Conservation (phyloP, 2,329 filamentous ascomycete genomes). For the Exophiala sideris region DNA sequence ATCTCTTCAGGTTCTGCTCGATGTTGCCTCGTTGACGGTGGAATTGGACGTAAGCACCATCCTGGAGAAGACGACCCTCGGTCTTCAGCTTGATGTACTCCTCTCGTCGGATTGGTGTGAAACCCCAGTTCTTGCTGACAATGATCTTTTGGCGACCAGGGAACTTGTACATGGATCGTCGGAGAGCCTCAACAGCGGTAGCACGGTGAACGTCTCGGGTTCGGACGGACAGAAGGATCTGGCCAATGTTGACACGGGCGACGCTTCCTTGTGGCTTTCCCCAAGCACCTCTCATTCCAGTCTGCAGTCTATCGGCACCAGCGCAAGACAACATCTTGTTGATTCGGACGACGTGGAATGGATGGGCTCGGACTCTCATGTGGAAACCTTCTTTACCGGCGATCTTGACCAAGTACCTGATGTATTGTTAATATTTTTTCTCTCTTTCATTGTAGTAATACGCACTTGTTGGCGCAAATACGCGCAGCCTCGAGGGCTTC, state of each 20-base stretch:
- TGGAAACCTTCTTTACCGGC: slow-evolving; percentile 71
- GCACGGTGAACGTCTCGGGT: slow-evolving; percentile 93
- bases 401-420: slow-evolving; percentile 64
- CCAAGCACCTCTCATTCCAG: slow-evolving; percentile 99
- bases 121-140: slow-evolving; percentile 99
- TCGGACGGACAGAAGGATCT: slow-evolving; percentile 96
- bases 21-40: slow-evolving; percentile 88
- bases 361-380: slow-evolving; percentile 79
- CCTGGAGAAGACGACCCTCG: slow-evolving; percentile 88
- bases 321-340: slow-evolving; percentile 99
- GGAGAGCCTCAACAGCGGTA: slow-evolving; percentile 94
- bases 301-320: slow-evolving; percentile 99
- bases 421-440: slow-evolving; percentile 11
- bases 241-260: slow-evolving; percentile 99
- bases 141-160: slow-evolving; percentile 99
- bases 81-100: slow-evolving; percentile 96
- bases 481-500: slow-evolving; percentile 99
- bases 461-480: slow-evolving; percentile 99
- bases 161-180: slow-evolving; percentile 99
- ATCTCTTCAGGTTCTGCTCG: slow-evolving; percentile 82
- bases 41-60: slow-evolving; percentile 99
- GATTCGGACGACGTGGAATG: slow-evolving; percentile 99
- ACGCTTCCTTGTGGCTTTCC: slow-evolving; percentile 99
- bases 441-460: slow-evolving; percentile 7
- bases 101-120: slow-evolving; percentile 95